Conservation (phyloP, 495 filamentous ascomycete genomes). For the Ramalina intermedia region DNA sequence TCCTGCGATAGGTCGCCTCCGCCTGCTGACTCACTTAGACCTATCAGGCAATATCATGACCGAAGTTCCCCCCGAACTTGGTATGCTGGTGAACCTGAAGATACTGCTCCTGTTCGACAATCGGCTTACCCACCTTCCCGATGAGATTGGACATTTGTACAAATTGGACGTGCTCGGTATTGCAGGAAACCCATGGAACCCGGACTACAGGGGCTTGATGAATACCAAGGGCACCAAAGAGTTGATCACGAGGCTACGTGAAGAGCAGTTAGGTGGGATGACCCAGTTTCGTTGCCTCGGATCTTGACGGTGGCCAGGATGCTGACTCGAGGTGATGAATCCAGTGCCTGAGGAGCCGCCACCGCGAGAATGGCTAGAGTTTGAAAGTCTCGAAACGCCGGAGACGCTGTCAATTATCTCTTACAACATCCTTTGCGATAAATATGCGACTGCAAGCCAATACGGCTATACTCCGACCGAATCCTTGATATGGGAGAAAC, state of each 20-base stretch:
- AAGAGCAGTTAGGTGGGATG: slow-evolving; percentile 64
- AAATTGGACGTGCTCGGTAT: slow-evolving; percentile 79
- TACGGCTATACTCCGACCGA: slow-evolving; percentile 80
- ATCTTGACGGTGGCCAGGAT: background rate
- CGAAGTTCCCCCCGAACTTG: slow-evolving; percentile 78
- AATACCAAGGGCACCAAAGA: slow-evolving; percentile 75
- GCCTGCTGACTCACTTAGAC: slow-evolving; percentile 66
- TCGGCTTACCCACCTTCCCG: slow-evolving; percentile 62
- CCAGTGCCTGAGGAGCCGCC: background rate
- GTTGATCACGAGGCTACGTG: slow-evolving; percentile 66
- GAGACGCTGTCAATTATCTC: slow-evolving; percentile 67
- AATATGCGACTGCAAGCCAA: slow-evolving; percentile 63
- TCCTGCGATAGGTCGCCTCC: slow-evolving; percentile 60
- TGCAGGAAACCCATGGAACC: slow-evolving; percentile 75
- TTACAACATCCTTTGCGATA: slow-evolving; percentile 91
- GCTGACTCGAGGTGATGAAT: slow-evolving; percentile 1
- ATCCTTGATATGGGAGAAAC: slow-evolving; percentile 72
- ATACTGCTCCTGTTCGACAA: slow-evolving; percentile 80
- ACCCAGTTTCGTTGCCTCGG: background rate
- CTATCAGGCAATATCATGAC: slow-evolving; percentile 74
- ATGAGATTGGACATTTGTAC: slow-evolving; percentile 76
- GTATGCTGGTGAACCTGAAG: slow-evolving; percentile 83
- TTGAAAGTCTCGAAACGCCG: slow-evolving; percentile 12
- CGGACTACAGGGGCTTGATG: slow-evolving; percentile 56
- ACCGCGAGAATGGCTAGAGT: background rate